Evolutionary conservation across 2,329 filamentous ascomycete genomes (phyloP), one percentile per base, ranked within the genome.

Genomic region (Alternaria longipes): DNA sequence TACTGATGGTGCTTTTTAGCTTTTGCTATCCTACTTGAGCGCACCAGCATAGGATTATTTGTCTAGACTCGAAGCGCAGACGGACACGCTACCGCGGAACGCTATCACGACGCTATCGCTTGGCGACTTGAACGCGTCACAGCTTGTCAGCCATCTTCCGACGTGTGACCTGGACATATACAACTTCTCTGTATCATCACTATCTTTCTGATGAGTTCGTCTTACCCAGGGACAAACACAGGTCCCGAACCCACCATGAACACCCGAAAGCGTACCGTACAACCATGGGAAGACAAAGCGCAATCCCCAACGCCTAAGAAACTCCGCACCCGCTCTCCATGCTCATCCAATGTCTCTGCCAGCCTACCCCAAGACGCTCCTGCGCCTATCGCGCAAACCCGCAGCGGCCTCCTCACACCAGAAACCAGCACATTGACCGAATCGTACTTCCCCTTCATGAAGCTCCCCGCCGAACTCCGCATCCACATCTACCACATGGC

Each of bases 381-480:
- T 11, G 28, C 60, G 12, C 50, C 50, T n/a, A 30, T 11, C 26
- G 46, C 62, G n/a, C 58, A 38, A 14, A 36, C 36, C 12, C 54
- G 58, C 42, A 63, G 54, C 34, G 63, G 65, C 16, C 65, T 72
- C 6, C 63, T 62, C 41, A 74, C 70, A 20, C 67, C 67, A 7
- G 65, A 73, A 51, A 18, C 69, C n/a, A 70, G 66, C 28, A 59
- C 50, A 12, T 45, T 70, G 63, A 51, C 49, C 16, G 67, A 72
- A 53, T 60, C 64, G 16, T 60, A 68, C 22, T 80, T 83, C 62
- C 75, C 74, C 1, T 77, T 83, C 62, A 79, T 81, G 76, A 66
- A 76, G 12, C 70, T 83, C n/a, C 81, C 81, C 3, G 76, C 81
- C n/a, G 82, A 83, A 65, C 74, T 83, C n/a, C 75, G 81, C 18